Conservation (phyloP, 164 flowering plant genomes). For the Sedum album region DNA sequence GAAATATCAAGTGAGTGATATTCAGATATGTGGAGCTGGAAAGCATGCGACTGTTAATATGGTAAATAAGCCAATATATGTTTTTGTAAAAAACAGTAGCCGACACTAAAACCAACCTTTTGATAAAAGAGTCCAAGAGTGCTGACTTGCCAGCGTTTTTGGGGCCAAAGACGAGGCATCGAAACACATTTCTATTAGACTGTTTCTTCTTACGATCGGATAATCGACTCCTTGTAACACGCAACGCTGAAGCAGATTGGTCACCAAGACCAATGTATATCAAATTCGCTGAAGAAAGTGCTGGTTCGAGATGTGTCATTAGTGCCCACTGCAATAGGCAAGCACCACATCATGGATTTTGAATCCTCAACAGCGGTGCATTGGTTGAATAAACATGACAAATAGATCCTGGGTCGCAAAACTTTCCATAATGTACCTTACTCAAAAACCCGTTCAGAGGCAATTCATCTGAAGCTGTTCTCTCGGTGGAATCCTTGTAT, state of each 20-base stretch:
- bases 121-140: constrained; percentile 63
- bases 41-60: background rate
- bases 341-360: background rate
- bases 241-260: constrained; percentile 65
- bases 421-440: constrained; percentile 27
- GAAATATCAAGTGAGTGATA: background rate
- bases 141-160: constrained; percentile 77
- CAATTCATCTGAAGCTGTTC: constrained; percentile 67
- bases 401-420: background rate
- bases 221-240: constrained; percentile 60
- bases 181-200: constrained; percentile 75
- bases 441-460: constrained; percentile 80
- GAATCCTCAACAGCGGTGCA: background rate
- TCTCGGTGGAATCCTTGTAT: constrained; percentile 66
- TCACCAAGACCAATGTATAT: constrained; percentile 73
- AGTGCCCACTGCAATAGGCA: constrained; percentile 81
- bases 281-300: constrained; percentile 51
- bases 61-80: background rate
- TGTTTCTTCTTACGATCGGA: constrained; percentile 74
- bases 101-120: constrained; percentile 41
- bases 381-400: background rate
- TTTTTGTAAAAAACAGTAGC: background rate
- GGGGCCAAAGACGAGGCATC: constrained; percentile 95
- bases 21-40: background rate
- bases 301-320: constrained; percentile 83